phyloP scores from a whole-genome alignment of 2,329 filamentous ascomycete species.

The Byssochlamys sp. region DNA sequence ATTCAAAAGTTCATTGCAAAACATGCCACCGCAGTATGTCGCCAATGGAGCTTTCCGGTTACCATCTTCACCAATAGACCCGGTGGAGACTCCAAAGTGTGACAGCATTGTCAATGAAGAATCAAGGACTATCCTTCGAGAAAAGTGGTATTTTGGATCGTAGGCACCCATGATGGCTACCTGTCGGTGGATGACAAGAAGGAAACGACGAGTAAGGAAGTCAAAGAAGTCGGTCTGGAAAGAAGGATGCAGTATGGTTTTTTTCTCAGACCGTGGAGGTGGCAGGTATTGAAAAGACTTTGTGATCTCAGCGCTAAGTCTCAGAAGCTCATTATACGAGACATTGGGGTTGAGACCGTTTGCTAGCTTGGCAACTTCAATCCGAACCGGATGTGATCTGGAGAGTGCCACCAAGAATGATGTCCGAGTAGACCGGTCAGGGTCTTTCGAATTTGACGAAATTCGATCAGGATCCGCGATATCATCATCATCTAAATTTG shows the following conservation, averaged over 20 bases:
- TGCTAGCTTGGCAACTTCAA: neutral
- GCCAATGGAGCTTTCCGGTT: constrained; percentile 14
- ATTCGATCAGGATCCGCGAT: neutral
- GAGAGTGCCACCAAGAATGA: neutral
- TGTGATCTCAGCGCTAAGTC: neutral
- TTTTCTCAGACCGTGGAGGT: neutral
- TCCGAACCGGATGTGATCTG: neutral
- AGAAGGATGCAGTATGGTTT: constrained; percentile 12
- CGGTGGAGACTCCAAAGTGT: constrained; percentile 12
- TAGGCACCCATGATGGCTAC: constrained; percentile 23
- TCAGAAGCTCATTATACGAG: neutral
- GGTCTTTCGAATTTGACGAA: neutral
- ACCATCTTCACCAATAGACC: neutral
- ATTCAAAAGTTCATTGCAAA: constrained; percentile 26
- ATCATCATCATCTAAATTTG: neutral
- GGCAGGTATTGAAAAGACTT: neutral
- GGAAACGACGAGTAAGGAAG: constrained; percentile 45
- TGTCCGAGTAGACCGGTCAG: neutral
- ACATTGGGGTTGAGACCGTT: neutral
- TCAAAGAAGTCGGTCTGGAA: constrained; percentile 32
- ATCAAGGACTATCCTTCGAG: constrained; percentile 28
- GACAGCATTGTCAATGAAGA: constrained; percentile 26
- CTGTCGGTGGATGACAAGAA: constrained; percentile 45
- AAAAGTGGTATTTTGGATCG: constrained; percentile 28
- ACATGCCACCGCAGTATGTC: constrained; percentile 25